These are phyloP conservation scores for Polytrichum formosum DNA, from an alignment of 225 moss, liverwort and hornwort species.

Conservation along the genomic window DNA sequence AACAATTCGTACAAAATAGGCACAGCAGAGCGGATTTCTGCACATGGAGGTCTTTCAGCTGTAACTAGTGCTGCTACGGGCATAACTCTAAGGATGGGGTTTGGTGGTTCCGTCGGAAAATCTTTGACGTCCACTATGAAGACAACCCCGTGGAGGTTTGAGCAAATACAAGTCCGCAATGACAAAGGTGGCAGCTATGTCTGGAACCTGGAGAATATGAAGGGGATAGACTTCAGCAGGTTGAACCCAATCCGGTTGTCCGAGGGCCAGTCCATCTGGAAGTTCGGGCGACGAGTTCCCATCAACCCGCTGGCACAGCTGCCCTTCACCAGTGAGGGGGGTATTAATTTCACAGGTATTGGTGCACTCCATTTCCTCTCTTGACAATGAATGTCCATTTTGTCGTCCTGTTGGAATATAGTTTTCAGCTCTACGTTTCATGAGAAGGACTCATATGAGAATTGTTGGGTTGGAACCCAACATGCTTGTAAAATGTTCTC, in stretches of 20 bases:
- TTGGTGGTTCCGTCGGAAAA: constrained; percentile 6
- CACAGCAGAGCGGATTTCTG: neutral
- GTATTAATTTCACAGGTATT: constrained; percentile 15
- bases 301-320: constrained; percentile 6
- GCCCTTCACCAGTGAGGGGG: constrained; percentile 14
- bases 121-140: constrained; percentile 2
- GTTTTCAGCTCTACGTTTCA: neutral
- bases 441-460: neutral
- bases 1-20: constrained; percentile 9
- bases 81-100: neutral
- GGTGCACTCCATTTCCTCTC: neutral
- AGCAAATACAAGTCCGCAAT: constrained; percentile 6
- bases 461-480: neutral
- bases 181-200: constrained; percentile 13
- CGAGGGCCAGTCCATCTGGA: constrained; percentile 3
- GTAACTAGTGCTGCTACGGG: neutral
- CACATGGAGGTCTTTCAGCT: neutral
- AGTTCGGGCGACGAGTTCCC: constrained; percentile 9
- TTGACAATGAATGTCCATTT: no score
- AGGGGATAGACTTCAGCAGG: constrained; percentile 6
- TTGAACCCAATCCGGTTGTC: constrained; percentile 7
- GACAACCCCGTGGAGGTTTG: constrained; percentile 12
- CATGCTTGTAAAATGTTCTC: no score
- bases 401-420: neutral
- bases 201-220: constrained; percentile 8